Percentiles rank a stretch among this genome's conserved stretches.
phyloP scores from a whole-genome alignment of 768 basidiomycete genomes.

The Steccherinum ochraceum region DNA sequence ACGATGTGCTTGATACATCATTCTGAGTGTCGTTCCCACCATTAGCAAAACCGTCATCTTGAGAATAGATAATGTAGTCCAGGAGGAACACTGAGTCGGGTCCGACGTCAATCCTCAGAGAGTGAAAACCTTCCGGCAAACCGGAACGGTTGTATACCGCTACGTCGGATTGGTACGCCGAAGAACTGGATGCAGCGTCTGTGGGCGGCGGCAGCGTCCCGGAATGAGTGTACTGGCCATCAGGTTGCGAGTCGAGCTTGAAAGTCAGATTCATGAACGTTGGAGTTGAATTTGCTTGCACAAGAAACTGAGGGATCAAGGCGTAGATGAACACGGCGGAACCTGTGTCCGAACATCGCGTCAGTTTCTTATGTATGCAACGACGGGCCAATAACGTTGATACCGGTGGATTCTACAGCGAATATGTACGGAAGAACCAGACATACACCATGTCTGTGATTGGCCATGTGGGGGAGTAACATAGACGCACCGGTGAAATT shows the following conservation, averaged over 20 bases:
- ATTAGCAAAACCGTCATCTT: constrained; percentile 9
- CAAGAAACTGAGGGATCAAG: constrained; percentile 27
- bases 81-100: constrained; percentile 42
- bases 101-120: constrained; percentile 36
- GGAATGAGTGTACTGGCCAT: constrained; percentile 25
- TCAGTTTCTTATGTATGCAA: neutral
- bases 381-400: too few relatives aligned
- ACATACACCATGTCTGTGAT: neutral
- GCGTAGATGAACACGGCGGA: constrained; percentile 43
- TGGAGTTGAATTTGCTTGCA: constrained; percentile 22
- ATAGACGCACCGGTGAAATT: constrained; percentile 23
- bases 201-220: constrained; percentile 14
- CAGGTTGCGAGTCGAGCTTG: constrained; percentile 31
- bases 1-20: constrained; percentile 13
- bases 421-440: neutral
- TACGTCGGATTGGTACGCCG: constrained; percentile 26
- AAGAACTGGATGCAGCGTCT: neutral
- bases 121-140: constrained; percentile 34
- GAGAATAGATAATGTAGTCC: constrained; percentile 39
- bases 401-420: too few relatives aligned
- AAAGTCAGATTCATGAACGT: constrained; percentile 39
- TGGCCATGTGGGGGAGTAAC: neutral
- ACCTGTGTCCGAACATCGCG: constrained; percentile 30
- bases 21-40: constrained; percentile 1
- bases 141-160: constrained; percentile 31